phyloP scores from a whole-genome alignment of 2,329 filamentous ascomycete species.

The Colletotrichum filicis region DNA sequence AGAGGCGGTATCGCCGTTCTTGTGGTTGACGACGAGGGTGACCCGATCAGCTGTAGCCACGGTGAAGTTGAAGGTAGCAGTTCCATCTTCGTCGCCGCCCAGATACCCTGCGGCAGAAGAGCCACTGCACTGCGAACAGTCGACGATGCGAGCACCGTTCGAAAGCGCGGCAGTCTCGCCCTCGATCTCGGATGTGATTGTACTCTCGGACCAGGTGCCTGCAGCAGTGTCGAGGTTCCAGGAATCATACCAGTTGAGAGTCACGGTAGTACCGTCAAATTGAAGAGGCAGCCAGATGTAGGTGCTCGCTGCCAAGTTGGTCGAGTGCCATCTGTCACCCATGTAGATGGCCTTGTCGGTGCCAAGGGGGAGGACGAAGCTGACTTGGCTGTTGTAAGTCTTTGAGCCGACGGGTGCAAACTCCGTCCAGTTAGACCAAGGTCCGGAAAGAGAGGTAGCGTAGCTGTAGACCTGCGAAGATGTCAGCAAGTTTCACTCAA shows the following conservation, averaged over 20 bases:
- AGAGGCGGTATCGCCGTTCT: conserved; percentile 64
- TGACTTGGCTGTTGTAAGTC: conserved; percentile 71
- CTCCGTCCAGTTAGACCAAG: conserved; percentile 70
- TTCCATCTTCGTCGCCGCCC: conserved; percentile 59
- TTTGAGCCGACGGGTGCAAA: conserved; percentile 67
- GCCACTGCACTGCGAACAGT: conserved; percentile 64
- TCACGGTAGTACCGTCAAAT: conserved; percentile 62
- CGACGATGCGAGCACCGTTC: conserved; percentile 55
- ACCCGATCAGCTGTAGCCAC: conserved; percentile 55
- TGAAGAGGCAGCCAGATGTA: conserved; percentile 73
- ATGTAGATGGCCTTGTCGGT: conserved; percentile 65
- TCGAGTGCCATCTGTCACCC: conserved; percentile 73
- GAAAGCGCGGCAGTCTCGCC: conserved; percentile 59
- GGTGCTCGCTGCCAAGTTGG: conserved; percentile 69
- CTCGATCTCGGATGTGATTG: conserved; percentile 60
- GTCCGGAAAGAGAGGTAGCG: conserved; percentile 64
- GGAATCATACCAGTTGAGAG: conserved; percentile 62
- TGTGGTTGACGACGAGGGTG: conserved; percentile 65
- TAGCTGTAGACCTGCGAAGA: conserved; percentile 60
- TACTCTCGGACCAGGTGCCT: conserved; percentile 55
- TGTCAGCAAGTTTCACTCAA: background rate
- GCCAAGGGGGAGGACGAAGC: conserved; percentile 62
- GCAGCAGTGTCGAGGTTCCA: conserved; percentile 61
- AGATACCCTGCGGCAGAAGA: conserved; percentile 63
- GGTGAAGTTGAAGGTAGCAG: conserved; percentile 59